These are phyloP conservation scores for Gillenia trifoliata DNA, from an alignment of 306 rosid genomes.

Conservation along the genomic window DNA sequence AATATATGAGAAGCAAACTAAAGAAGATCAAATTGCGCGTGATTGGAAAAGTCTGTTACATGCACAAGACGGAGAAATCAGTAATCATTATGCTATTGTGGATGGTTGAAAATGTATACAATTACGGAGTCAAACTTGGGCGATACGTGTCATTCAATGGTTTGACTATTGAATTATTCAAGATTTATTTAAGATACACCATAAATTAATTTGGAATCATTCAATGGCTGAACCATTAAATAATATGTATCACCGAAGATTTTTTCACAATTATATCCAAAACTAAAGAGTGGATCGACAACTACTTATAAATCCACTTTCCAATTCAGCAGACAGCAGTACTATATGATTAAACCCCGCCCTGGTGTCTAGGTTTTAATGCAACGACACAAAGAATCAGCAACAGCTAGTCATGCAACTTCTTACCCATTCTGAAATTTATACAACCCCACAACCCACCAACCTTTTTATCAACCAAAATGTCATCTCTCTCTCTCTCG, in stretches of 20 bases:
- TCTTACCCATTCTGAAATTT: slow-evolving; percentile 20
- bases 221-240: too few relatives aligned
- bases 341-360: not conserved
- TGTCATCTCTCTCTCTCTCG: not conserved
- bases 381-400: slow-evolving; percentile 40
- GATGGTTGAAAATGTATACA: not conserved
- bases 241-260: too few relatives aligned
- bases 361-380: not conserved
- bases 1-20: too few relatives aligned
- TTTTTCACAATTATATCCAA: not conserved
- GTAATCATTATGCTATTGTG: not conserved
- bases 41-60: too few relatives aligned
- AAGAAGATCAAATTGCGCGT: too few relatives aligned
- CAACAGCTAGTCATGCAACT: slow-evolving; percentile 37
- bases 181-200: too few relatives aligned
- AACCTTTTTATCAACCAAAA: not conserved
- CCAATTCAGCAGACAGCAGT: not conserved
- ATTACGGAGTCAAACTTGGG: too few relatives aligned
- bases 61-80: too few relatives aligned
- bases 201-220: too few relatives aligned
- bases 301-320: not conserved
- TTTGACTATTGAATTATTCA: too few relatives aligned
- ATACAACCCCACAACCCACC: not conserved
- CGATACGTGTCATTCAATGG: too few relatives aligned
- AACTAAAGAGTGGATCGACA: not conserved